Conservation (phyloP, 345 rosid species). For the Gossypium turneri region DNA sequence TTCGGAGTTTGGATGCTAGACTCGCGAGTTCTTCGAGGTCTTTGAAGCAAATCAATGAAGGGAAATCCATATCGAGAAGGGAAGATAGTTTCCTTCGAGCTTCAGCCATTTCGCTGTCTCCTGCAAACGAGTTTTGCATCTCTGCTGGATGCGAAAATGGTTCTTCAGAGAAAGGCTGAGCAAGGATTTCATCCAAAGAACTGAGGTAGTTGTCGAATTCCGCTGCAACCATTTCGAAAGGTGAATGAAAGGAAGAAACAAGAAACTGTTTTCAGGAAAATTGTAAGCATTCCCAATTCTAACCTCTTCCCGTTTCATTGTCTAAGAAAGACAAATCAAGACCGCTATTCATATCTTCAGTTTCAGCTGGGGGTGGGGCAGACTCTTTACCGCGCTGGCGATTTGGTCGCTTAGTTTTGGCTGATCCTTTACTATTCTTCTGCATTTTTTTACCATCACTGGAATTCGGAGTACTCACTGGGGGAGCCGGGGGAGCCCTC, state of each 20-base stretch:
- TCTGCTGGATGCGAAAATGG: conserved; percentile 13
- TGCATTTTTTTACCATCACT: not conserved
- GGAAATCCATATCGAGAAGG: conserved; percentile 53
- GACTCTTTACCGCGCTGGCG: conserved; percentile 27
- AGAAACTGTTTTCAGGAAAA: not conserved
- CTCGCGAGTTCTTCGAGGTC: conserved; percentile 39
- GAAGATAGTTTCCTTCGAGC: conserved; percentile 53
- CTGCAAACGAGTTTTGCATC: conserved; percentile 18
- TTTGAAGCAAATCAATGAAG: conserved; percentile 41
- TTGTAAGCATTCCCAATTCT: not conserved
- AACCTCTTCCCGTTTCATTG: conserved; percentile 8
- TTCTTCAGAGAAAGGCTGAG: conserved; percentile 35
- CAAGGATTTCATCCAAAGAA: conserved; percentile 55
- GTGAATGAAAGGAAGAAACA: conserved; percentile 16
- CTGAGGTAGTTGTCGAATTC: conserved; percentile 63
- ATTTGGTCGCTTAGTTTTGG: conserved; percentile 23
- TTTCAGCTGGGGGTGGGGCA: not conserved
- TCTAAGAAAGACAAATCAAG: conserved; percentile 11
- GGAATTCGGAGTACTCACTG: not conserved
- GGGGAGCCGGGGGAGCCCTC: not conserved
- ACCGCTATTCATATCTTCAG: not conserved
- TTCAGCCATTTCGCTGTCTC: conserved; percentile 48
- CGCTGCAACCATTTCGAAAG: conserved; percentile 35
- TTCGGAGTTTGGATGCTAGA: conserved; percentile 45
- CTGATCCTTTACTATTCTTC: not conserved